Conservation (phyloP, 352 stramenopile genomes). For the Phytophthora agathidicida region DNA sequence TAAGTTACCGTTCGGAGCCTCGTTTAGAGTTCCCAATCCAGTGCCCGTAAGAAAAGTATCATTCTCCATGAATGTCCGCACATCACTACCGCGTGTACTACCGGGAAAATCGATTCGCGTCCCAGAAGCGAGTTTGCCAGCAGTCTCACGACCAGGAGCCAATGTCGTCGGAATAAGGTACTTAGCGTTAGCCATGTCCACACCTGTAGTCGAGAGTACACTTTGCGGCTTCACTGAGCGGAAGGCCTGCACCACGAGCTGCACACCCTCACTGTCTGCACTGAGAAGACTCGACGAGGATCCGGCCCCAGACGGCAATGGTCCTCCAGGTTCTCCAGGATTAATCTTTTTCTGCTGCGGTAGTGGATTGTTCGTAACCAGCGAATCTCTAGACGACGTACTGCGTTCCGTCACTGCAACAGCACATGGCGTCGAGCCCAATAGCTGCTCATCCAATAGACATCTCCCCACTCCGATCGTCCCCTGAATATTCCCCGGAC, state of each 20-base stretch:
- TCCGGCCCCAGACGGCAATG: conserved; percentile 2
- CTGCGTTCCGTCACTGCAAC: conserved; percentile 51
- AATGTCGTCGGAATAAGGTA: conserved; percentile 76
- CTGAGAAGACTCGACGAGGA: conserved; percentile 21
- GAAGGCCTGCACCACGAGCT: conserved; percentile 64
- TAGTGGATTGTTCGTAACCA: conserved; percentile 16
- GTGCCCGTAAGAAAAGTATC: conserved; percentile 60
- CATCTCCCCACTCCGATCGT: conserved; percentile 62
- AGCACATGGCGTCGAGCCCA: conserved; percentile 45
- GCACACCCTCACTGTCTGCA: conserved; percentile 44
- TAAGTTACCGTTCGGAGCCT: conserved; percentile 35
- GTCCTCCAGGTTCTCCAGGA: background rate
- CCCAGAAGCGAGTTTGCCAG: conserved; percentile 20
- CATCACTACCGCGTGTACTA: conserved; percentile 34
- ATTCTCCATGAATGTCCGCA: conserved; percentile 63
- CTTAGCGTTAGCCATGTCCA: conserved; percentile 81
- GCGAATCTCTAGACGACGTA: conserved; percentile 48
- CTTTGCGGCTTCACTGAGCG: conserved; percentile 50
- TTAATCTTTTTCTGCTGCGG: conserved; percentile 15
- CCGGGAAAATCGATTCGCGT: conserved; percentile 23
- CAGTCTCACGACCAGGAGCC: conserved; percentile 37
- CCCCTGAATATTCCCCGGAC: conserved; percentile 42
- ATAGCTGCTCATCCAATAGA: conserved; percentile 59
- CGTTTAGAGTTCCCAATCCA: conserved; percentile 33
- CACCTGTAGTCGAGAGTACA: conserved; percentile 60